Evolutionary conservation across 805 yeast genomes (phyloP).

Genomic region (Torulaspora gathmanii): DNA sequence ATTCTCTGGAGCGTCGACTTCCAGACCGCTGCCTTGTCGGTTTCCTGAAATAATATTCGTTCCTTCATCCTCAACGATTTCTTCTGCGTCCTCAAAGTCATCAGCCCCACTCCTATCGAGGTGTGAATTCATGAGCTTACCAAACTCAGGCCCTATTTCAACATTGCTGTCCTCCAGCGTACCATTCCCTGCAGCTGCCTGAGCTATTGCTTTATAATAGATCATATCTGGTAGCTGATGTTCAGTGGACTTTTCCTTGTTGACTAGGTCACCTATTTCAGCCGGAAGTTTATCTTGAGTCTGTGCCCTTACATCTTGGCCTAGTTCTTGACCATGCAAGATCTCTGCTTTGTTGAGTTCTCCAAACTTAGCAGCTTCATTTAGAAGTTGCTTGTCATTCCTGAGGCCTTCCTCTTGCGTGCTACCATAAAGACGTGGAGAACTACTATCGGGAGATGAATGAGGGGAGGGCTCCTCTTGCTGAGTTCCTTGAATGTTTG

Average conservation of each 20-base stretch:
- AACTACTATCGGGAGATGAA: not conserved
- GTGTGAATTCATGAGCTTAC: not conserved
- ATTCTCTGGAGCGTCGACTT: not conserved
- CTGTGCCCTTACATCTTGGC: not conserved
- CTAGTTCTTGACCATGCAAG: not conserved
- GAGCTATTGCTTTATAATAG: conserved; percentile 16
- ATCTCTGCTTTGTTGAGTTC: not conserved
- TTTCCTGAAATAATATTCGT: not conserved
- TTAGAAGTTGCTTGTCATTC: not conserved
- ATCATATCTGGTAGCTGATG: conserved; percentile 6
- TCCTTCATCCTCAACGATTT: not conserved
- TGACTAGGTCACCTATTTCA: not conserved
- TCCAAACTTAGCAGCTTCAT: not conserved
- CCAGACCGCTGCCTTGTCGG: not conserved
- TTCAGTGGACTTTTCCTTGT: not conserved
- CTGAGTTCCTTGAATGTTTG: too few species aligned
- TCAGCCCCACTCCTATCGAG: not conserved
- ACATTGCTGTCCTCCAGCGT: not conserved
- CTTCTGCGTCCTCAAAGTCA: not conserved
- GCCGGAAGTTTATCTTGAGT: not conserved
- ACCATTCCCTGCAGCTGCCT: conserved; percentile 8
- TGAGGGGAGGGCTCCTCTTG: not conserved
- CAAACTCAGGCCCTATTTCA: not conserved
- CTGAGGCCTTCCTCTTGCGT: not conserved
- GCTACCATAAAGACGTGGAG: not conserved